Evolutionary conservation across 2,329 filamentous ascomycete genomes (phyloP).

Genomic region (Claviceps quebecensis): DNA sequence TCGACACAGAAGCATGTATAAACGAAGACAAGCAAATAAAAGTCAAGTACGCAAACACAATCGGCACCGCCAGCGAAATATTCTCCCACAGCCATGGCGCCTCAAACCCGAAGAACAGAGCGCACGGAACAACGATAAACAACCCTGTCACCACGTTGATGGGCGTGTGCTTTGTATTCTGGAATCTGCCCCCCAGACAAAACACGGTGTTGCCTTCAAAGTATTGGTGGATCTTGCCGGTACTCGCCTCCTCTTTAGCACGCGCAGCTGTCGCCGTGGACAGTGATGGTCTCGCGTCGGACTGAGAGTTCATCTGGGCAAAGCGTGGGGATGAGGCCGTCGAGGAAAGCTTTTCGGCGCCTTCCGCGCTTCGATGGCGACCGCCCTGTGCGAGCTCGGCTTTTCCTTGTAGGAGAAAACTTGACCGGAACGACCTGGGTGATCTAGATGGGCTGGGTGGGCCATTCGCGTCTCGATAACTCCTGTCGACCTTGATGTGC

Average conservation of each 20-base stretch:
- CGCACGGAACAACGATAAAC: slow-evolving; percentile 62
- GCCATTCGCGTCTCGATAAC: slow-evolving; percentile 37
- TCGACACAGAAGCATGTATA: slow-evolving; percentile 77
- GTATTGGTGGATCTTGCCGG: slow-evolving; percentile 69
- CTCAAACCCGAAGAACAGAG: slow-evolving; percentile 75
- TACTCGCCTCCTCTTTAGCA: slow-evolving; percentile 18
- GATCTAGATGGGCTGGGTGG: slow-evolving; percentile 52
- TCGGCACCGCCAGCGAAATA: slow-evolving; percentile 75
- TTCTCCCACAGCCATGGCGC: slow-evolving; percentile 77
- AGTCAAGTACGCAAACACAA: slow-evolving; percentile 83
- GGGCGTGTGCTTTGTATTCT: slow-evolving; percentile 76
- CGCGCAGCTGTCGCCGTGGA: slow-evolving; percentile 5
- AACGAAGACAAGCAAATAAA: slow-evolving; percentile 89
- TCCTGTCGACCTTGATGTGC: slow-evolving; percentile 46
- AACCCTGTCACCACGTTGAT: slow-evolving; percentile 80
- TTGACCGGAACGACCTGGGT: slow-evolving; percentile 62
- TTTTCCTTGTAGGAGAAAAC: slow-evolving; percentile 52
- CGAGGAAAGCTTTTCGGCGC: slow-evolving; percentile 74
- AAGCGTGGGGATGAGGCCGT: slow-evolving; percentile 61
- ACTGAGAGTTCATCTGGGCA: slow-evolving; percentile 28
- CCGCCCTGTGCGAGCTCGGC: slow-evolving; percentile 33
- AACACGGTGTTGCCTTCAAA: slow-evolving; percentile 91
- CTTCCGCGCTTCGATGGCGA: slow-evolving; percentile 44
- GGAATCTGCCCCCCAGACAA: slow-evolving; percentile 68
- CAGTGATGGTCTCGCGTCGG: slow-evolving; percentile 6